A percentile compares a stretch with the other conserved stretches of the same genome.
Conservation (phyloP, 2,329 filamentous ascomycete species). For the Fusarium coffeatum region DNA sequence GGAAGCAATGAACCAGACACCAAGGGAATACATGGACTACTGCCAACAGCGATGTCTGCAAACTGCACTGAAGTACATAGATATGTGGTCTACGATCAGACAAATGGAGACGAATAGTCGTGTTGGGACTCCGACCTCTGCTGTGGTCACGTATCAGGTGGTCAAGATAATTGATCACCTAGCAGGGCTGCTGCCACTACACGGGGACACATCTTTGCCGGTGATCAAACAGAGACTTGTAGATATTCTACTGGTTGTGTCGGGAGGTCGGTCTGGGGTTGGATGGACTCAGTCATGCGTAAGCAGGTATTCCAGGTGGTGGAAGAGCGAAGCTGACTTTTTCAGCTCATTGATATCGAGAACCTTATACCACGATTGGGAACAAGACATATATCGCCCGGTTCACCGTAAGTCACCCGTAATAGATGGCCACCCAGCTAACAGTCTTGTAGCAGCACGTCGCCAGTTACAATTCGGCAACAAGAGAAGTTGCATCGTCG, state of each 20-base stretch:
- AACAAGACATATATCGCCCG: not conserved
- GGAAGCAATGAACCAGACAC: slow-evolving; percentile 25
- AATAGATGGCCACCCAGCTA: fast-evolving
- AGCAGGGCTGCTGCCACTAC: slow-evolving; percentile 1
- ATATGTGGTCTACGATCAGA: slow-evolving; percentile 31
- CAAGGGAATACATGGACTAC: slow-evolving; percentile 28
- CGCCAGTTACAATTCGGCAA: not conserved
- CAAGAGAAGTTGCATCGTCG: slow-evolving; percentile 36
- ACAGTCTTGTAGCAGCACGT: not conserved
- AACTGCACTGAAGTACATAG: slow-evolving; percentile 8
- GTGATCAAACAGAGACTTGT: slow-evolving; percentile 24
- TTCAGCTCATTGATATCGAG: slow-evolving; percentile 18
- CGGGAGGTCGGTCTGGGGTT: not conserved
- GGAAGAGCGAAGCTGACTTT: not conserved
- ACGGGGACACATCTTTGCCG: slow-evolving; percentile 14
- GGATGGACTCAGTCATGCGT: slow-evolving; percentile 29
- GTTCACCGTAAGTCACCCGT: slow-evolving; percentile 12
- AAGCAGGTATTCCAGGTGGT: not conserved
- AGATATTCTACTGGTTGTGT: slow-evolving; percentile 12
- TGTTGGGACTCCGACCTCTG: slow-evolving; percentile 15
- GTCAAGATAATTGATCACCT: slow-evolving; percentile 37
- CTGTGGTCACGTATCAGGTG: slow-evolving; percentile 28
- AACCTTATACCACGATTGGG: slow-evolving; percentile 27
- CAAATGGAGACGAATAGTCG: slow-evolving; percentile 28
- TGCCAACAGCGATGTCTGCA: slow-evolving; percentile 35